Conservation (phyloP, 352 stramenopile genomes). For the Globisporangium megalacanthum region DNA sequence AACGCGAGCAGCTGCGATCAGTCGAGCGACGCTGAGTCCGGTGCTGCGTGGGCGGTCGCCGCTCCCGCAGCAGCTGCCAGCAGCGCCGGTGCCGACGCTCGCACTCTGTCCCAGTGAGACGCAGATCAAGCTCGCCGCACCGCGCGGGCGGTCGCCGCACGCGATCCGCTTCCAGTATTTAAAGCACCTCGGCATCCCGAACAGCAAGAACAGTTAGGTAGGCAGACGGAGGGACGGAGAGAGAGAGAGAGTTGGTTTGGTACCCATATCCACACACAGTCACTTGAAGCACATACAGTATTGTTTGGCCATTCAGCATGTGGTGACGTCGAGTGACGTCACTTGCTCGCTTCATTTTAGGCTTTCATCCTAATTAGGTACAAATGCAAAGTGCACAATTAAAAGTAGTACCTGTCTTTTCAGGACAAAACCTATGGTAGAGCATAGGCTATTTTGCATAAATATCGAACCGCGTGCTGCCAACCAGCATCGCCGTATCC, state of each 20-base stretch:
- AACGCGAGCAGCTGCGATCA: conserved; percentile 5
- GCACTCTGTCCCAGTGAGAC: conserved; percentile 43
- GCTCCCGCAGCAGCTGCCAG: conserved; percentile 11
- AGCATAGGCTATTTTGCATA: too few relatives aligned
- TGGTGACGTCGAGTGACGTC: too few relatives aligned
- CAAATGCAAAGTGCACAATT: too few relatives aligned
- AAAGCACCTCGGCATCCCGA: conserved; percentile 83
- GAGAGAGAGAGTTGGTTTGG: too few relatives aligned
- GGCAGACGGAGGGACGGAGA: background rate
- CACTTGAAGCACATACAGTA: too few relatives aligned
- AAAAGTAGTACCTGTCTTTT: too few relatives aligned
- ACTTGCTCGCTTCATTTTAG: too few relatives aligned
- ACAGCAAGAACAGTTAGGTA: conserved; percentile 6
- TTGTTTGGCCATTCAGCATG: too few relatives aligned
- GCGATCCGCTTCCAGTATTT: conserved; percentile 87
- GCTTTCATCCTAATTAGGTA: too few relatives aligned
- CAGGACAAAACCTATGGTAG: background rate
- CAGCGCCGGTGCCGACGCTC: conserved; percentile 28
- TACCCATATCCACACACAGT: too few relatives aligned
- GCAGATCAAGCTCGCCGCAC: conserved; percentile 60
- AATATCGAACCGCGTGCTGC: too few relatives aligned
- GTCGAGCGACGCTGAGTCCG: conserved; percentile 28
- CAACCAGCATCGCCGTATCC: too few relatives aligned
- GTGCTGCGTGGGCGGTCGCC: conserved; percentile 12
- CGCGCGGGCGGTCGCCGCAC: conserved; percentile 59